phyloP scores from a whole-genome alignment of 495 filamentous ascomycete genomes.

The Schizothecium vesticola region DNA sequence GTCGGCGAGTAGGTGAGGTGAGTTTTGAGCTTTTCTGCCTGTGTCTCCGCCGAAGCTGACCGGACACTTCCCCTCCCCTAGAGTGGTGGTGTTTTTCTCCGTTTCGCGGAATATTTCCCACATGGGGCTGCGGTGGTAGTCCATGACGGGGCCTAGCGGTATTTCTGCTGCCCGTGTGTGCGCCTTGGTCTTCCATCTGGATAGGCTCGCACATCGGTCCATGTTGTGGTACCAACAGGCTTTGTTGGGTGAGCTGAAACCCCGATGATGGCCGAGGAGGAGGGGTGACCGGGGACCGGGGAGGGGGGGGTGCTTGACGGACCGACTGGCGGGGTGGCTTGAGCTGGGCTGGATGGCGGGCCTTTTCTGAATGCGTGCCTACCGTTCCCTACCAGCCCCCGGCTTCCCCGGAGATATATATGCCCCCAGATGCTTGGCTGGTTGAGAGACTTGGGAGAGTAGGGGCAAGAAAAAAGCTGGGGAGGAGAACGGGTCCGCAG shows the following conservation, averaged over 20 bases:
- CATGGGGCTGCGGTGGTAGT: background rate
- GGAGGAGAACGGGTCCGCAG: background rate
- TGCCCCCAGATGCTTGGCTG: background rate
- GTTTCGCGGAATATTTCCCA: background rate
- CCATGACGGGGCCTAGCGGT: background rate
- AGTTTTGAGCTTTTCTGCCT: background rate
- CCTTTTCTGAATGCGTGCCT: background rate
- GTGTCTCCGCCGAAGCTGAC: background rate
- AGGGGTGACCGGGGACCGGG: background rate
- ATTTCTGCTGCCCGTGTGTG: background rate
- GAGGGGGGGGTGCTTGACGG: background rate
- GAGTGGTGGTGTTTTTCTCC: background rate
- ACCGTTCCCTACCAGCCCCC: background rate
- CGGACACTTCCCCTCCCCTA: background rate
- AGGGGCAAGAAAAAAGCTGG: background rate
- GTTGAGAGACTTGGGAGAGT: background rate
- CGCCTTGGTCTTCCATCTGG: background rate
- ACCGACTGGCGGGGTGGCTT: background rate
- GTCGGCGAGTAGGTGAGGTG: background rate
- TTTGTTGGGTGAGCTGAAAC: background rate
- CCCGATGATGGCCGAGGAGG: background rate
- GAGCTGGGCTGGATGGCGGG: background rate
- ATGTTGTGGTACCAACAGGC: background rate
- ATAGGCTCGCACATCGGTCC: background rate
- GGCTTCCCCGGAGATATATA: background rate